Base-by-base conservation (phyloP, 129 eudicot species). In the Oenanthe sinensis region DNA sequence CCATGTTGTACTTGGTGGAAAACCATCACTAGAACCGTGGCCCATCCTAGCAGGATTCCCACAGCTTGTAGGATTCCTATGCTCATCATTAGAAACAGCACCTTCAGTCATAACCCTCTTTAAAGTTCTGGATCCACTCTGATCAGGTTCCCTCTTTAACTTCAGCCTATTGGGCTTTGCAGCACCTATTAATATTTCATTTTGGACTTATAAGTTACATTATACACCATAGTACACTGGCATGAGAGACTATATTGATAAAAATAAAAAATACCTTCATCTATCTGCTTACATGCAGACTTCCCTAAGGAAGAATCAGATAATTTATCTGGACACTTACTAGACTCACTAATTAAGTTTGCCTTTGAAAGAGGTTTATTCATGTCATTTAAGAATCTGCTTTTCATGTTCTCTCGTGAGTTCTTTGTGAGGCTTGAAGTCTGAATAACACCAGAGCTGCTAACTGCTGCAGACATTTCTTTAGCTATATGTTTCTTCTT, bases 141-240 rank as follows among this genome's bases (percentile, higher is more conserved):
- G 81, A 81, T 86, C 85, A 71, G 83, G 80, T 47, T 77, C 85
- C 74, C 81, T 82, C 85, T 83, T 90, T 76, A 39, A 82, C 87
- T 81, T 85, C 78, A 82, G 63, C 71, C 81, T 88, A 63, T 79
- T 88, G 75, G 46, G 83, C 83, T 76, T 85, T 81, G 69, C 74
- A 83, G 82, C 87, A 85, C 89, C 98, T 93, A 84, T 83, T 82
- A 76, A 77, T 33, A 16, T 75, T 33, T 54, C 78, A 49, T 76
- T 79, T n/a, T 40, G 17, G 14, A 54, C 74, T 44, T 63, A 52
- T 36, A 13, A 28, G 42, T 71, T 74, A 74, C 52, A 82, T 24
- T 46, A 43, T 77, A 76, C 46, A 70, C 33, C 68, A 60, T 24
- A 24, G 58, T 42, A 63, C 14, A 52, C 79, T 40, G 79, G 48